These are phyloP conservation scores for Carnegiea gigantea DNA, from an alignment of 179 eudicot species.

Conservation along the genomic window DNA sequence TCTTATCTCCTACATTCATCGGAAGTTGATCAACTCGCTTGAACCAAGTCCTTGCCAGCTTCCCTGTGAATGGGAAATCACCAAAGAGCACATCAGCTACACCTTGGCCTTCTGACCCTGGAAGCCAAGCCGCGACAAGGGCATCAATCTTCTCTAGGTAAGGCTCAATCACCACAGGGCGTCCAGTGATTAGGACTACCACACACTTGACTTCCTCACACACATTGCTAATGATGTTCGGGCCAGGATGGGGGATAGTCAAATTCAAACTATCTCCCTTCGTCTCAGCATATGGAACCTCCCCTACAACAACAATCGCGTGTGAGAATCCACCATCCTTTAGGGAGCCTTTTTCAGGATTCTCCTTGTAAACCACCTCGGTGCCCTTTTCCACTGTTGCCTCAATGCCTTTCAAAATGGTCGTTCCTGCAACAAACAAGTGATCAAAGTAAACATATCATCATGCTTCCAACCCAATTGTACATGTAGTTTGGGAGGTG, in stretches of 20 bases:
- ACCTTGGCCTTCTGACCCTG: slow-evolving; percentile 38
- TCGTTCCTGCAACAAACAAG: slow-evolving; percentile 23
- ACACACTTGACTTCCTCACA: slow-evolving; percentile 32
- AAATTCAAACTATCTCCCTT: slow-evolving; percentile 29
- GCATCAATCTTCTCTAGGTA: slow-evolving; percentile 30
- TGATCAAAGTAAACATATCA: neutral
- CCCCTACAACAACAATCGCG: slow-evolving; percentile 35
- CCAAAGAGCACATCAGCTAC: slow-evolving; percentile 36
- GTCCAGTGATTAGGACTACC: slow-evolving; percentile 30
- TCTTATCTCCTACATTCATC: slow-evolving; percentile 34
- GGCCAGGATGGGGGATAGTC: slow-evolving; percentile 33
- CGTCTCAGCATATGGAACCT: slow-evolving; percentile 31
- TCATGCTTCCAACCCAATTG: too few species aligned
- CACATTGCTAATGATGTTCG: slow-evolving; percentile 23
- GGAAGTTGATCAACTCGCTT: slow-evolving; percentile 37
- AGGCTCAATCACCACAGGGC: slow-evolving; percentile 36
- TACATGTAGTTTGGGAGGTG: too few species aligned
- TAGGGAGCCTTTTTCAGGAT: slow-evolving; percentile 19
- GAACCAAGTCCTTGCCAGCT: slow-evolving; percentile 37
- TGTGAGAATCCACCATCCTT: slow-evolving; percentile 21
- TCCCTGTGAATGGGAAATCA: slow-evolving; percentile 28
- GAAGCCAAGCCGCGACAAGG: slow-evolving; percentile 36
- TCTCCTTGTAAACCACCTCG: slow-evolving; percentile 27
- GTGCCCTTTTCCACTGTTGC: slow-evolving; percentile 29
- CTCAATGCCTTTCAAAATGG: slow-evolving; percentile 30